A percentile compares a stretch with the other conserved stretches of the same genome.
Conservation (phyloP, 2,329 filamentous ascomycete genomes). For the Cercospora sesami region DNA sequence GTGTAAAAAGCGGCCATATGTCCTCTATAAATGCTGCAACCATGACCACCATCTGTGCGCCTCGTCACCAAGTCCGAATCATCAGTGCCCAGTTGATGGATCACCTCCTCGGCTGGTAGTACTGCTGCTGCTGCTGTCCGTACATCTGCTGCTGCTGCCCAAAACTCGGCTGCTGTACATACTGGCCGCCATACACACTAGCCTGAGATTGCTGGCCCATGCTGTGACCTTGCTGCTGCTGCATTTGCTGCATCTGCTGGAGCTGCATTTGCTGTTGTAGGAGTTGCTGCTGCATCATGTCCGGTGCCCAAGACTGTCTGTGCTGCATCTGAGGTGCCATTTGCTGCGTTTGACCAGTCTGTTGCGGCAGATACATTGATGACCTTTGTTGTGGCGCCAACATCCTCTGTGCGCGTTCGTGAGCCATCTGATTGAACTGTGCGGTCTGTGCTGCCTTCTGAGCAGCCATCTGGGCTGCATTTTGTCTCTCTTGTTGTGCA, state of each 20-base stretch:
- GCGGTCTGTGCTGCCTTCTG: constrained; percentile 33
- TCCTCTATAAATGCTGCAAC: not conserved
- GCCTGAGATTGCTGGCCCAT: constrained; percentile 14
- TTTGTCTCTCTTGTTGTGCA: constrained; percentile 37
- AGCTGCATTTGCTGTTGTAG: constrained; percentile 14
- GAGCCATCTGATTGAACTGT: constrained; percentile 29
- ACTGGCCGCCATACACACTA: constrained; percentile 24
- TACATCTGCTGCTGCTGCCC: constrained; percentile 2
- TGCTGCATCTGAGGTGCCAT: constrained; percentile 7
- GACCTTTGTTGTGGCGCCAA: constrained; percentile 5
- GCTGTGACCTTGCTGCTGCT: constrained; percentile 8
- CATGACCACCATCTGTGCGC: not conserved
- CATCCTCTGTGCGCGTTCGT: constrained; percentile 21
- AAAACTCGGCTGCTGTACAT: constrained; percentile 22
- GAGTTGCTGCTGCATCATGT: constrained; percentile 20
- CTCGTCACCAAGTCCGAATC: not conserved
- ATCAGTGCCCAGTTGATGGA: not conserved
- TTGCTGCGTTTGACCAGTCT: constrained; percentile 9
- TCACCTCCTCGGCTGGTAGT: constrained; percentile 6
- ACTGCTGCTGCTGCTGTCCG: constrained; percentile 16
- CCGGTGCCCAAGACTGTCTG: constrained; percentile 16
- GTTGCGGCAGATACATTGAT: constrained; percentile 3
- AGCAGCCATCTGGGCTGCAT: constrained; percentile 30
- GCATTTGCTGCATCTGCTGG: constrained; percentile 19
- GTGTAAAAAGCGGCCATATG: not conserved